Base-by-base conservation (phyloP, 345 rosid genomes). In the Salix dunnii region DNA sequence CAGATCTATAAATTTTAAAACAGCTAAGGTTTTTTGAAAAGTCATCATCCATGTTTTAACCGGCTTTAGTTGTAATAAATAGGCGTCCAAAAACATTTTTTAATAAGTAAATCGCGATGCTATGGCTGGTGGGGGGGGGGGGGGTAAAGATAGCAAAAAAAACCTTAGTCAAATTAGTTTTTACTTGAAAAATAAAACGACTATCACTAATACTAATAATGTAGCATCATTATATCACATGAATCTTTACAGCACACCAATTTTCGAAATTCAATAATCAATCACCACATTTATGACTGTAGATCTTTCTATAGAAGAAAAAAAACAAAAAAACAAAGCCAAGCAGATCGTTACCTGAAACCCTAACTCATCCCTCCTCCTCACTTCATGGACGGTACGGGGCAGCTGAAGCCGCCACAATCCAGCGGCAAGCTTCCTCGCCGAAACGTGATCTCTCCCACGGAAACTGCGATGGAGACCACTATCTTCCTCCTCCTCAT, bases 361-460 rank as follows among this genome's bases (percentile, higher is more conserved):
- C 87, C 97, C 94, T 84, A 85, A 78, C 40, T 85, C 84, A 72
- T 84, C 91, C 61, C 74, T 46, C 76, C 83, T 83, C 36, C 87
- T 80, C 74, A 79, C 88, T 8, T 80, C 79, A 1, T 75, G 68
- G 67, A 62, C 84, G 16, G 81, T 60, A 78, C 86, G 92, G 63
- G 92, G 82, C 21, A 88, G 74, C 86, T 90, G 97, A 84, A 96
- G 69, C 85, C 97, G 71, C 99, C 99, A 96, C 25, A 96, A 78
- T 2, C 90, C 97, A 5, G 97, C 94, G 6, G 94, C 97, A 20
- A 96, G 90, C 87, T 89, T 96, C 90, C 99, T 87, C 67, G 91
- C 94, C 46, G 99, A 96, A 4, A 89, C 90, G 0, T 76, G 69
- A 70, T 78, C 77, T 73, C 84, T 85, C 74, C 88, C 79, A 1